Evolutionary conservation across 1,284 basidiomycete genomes (phyloP).

Genomic region (Ustilago hordei): DNA sequence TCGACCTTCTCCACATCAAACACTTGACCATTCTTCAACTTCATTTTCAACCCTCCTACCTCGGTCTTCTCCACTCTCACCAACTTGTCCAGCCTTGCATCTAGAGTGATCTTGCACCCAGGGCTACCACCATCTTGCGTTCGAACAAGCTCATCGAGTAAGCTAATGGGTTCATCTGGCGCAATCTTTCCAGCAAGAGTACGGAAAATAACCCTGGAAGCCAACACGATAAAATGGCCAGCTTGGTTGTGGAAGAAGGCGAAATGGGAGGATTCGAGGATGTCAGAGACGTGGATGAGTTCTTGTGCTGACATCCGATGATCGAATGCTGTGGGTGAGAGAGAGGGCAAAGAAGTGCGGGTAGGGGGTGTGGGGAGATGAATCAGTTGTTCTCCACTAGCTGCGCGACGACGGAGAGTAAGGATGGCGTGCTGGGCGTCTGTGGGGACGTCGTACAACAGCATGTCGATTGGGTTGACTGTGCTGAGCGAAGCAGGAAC

Average conservation of each 20-base stretch:
- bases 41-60: constrained; percentile 13
- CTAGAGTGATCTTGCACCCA: constrained; percentile 30
- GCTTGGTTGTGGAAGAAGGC: constrained; percentile 2
- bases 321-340: constrained; percentile 33
- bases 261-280: constrained; percentile 27
- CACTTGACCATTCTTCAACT: constrained; percentile 29
- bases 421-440: constrained; percentile 54
- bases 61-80: constrained; percentile 15
- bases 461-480: constrained; percentile 32
- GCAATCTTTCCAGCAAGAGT: constrained; percentile 6
- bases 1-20: constrained; percentile 17
- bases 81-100: constrained; percentile 36
- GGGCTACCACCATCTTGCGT: background rate
- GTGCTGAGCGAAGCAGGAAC: constrained; percentile 23
- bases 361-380: constrained; percentile 2
- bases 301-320: constrained; percentile 28
- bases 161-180: constrained; percentile 3
- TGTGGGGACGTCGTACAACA: constrained; percentile 57
- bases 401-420: constrained; percentile 43
- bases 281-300: constrained; percentile 25
- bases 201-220: constrained; percentile 34
- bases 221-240: constrained; percentile 30
- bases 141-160: constrained; percentile 17
- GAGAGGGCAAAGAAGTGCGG: background rate
- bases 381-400: constrained; percentile 39